phyloP scores from a whole-genome alignment of 2,329 filamentous ascomycete genomes.

The Camillea tinctor region DNA sequence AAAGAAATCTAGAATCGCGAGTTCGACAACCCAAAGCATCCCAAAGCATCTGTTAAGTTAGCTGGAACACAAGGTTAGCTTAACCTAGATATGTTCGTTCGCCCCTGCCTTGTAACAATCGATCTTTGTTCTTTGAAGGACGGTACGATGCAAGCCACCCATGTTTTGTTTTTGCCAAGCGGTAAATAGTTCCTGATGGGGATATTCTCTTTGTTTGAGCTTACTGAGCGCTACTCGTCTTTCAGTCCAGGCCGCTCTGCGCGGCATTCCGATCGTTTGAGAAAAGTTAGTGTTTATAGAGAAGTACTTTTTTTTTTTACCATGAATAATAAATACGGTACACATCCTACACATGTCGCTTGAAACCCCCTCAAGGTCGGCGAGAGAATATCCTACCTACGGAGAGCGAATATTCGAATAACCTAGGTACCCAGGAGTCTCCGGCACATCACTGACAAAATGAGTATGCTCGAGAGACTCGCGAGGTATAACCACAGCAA shows the following conservation, averaged over 20 bases:
- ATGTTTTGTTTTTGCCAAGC: background rate
- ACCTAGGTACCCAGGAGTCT: background rate
- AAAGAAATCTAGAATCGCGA: background rate
- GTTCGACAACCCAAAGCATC: background rate
- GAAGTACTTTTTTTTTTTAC: background rate
- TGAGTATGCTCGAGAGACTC: conserved; percentile 30
- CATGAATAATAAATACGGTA: background rate
- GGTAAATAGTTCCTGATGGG: background rate
- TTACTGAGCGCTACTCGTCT: background rate
- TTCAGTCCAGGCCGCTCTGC: background rate
- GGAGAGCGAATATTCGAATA: background rate
- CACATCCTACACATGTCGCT: background rate
- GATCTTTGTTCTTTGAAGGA: background rate
- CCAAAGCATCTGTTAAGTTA: background rate
- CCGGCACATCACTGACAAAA: conserved; percentile 1
- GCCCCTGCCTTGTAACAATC: background rate
- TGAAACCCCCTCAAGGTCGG: background rate
- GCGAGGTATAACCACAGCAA: conserved; percentile 23
- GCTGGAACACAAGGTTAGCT: background rate
- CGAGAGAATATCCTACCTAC: background rate
- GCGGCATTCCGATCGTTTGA: background rate
- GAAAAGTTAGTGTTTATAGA: background rate
- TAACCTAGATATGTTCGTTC: background rate
- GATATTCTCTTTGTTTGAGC: background rate
- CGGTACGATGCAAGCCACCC: background rate